These are phyloP conservation scores for Pleurotus citrinopileatus DNA, from an alignment of 768 basidiomycete genomes.

Conservation along the genomic window DNA sequence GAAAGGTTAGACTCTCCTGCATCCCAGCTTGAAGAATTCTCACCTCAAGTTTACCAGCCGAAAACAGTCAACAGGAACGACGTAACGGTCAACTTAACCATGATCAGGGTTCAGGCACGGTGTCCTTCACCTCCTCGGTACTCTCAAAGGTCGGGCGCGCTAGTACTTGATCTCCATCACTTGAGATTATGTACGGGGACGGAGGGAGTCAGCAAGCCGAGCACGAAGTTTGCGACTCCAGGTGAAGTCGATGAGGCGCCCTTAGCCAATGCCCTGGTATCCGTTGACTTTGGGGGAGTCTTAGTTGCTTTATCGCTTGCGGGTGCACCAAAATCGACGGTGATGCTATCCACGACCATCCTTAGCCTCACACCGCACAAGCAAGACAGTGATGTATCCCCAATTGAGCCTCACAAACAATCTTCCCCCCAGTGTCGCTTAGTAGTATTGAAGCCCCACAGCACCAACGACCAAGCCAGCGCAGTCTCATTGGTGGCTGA, in stretches of 20 bases:
- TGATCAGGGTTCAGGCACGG: constrained; percentile 67
- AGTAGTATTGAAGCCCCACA: constrained; percentile 25
- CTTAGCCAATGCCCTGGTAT: constrained; percentile 27
- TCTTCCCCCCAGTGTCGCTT: constrained; percentile 31
- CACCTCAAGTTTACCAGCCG: constrained; percentile 10
- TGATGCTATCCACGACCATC: constrained; percentile 53
- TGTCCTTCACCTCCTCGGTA: constrained; percentile 53
- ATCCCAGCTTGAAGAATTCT: neutral
- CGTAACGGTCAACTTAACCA: constrained; percentile 38
- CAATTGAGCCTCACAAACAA: neutral
- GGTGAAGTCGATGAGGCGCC: constrained; percentile 7
- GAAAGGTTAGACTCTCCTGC: constrained; percentile 1
- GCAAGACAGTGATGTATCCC: constrained; percentile 10
- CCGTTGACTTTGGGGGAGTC: constrained; percentile 40
- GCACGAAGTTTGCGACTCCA: constrained; percentile 25
- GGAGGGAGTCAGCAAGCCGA: constrained; percentile 17
- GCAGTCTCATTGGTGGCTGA: constrained; percentile 30
- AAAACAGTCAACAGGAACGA: constrained; percentile 9
- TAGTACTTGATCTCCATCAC: constrained; percentile 62
- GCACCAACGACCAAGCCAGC: constrained; percentile 12
- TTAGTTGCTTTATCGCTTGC: constrained; percentile 46
- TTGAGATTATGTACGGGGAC: constrained; percentile 36
- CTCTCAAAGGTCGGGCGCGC: constrained; percentile 60
- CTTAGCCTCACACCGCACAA: constrained; percentile 27
- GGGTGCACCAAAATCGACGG: constrained; percentile 35